These are phyloP conservation scores for Fomitopsis serialis DNA, from an alignment of 768 basidiomycete species.

Conservation along the genomic window DNA sequence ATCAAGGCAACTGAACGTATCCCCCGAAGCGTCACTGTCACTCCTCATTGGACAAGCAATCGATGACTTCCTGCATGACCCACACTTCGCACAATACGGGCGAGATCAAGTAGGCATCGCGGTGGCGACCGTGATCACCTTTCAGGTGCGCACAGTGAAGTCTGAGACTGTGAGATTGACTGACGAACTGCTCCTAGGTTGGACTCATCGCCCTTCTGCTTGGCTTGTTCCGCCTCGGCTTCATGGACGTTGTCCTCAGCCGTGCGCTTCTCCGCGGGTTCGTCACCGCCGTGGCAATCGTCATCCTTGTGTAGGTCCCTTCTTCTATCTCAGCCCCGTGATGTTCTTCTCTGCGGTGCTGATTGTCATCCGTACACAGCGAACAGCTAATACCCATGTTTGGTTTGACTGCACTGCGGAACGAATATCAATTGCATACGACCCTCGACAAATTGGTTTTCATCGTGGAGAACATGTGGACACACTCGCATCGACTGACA, in stretches of 20 bases:
- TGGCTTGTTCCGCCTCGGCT: constrained; percentile 85
- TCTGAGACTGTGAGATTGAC: background rate
- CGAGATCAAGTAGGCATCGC: constrained; percentile 54
- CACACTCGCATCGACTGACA: constrained; percentile 60
- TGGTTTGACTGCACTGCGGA: constrained; percentile 59
- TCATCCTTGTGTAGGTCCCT: constrained; percentile 71
- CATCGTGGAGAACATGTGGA: constrained; percentile 52
- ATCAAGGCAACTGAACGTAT: constrained; percentile 75
- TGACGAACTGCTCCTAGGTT: constrained; percentile 37
- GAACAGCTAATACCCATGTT: constrained; percentile 90
- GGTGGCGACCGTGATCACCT: constrained; percentile 75
- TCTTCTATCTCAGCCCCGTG: background rate
- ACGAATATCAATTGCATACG: constrained; percentile 51
- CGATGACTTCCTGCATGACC: constrained; percentile 50
- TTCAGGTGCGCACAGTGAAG: constrained; percentile 53
- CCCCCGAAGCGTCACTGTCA: constrained; percentile 85
- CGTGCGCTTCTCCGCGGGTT: constrained; percentile 86
- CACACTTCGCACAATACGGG: constrained; percentile 25
- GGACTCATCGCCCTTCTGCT: constrained; percentile 82
- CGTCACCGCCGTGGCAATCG: constrained; percentile 76
- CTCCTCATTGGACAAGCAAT: constrained; percentile 86
- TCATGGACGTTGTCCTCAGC: constrained; percentile 90
- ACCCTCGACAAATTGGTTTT: constrained; percentile 78
- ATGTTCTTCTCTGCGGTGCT: background rate
- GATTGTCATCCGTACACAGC: constrained; percentile 33